phyloP scores from a whole-genome alignment of 208 protist genomes.

The Tritrichomonas foetus region DNA sequence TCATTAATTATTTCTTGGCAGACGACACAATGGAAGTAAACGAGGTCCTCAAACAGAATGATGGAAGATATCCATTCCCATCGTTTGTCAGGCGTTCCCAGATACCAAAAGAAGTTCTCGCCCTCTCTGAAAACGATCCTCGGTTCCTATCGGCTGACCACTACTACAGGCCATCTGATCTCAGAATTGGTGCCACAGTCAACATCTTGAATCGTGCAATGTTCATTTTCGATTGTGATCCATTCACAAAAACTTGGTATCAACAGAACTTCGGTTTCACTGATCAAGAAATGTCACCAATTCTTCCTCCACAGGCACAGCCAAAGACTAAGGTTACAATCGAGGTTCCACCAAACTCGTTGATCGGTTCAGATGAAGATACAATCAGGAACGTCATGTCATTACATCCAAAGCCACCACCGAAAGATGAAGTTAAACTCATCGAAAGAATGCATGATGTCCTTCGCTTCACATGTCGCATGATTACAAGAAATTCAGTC shows the following conservation, averaged over 20 bases:
- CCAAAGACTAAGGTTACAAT: background rate
- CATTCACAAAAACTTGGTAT: slow-evolving; percentile 40
- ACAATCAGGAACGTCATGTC: background rate
- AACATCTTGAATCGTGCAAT: slow-evolving; percentile 41
- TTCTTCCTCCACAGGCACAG: background rate
- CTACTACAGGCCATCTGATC: slow-evolving; percentile 48
- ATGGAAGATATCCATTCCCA: slow-evolving; percentile 79
- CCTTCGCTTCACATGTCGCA: slow-evolving; percentile 41
- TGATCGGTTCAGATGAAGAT: slow-evolving; percentile 44
- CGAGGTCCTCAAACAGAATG: slow-evolving; percentile 72
- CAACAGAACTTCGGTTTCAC: background rate
- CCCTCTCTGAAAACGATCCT: slow-evolving; percentile 45
- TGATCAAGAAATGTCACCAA: background rate
- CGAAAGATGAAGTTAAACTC: slow-evolving; percentile 46
- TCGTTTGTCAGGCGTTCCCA: slow-evolving; percentile 73
- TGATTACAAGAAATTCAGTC: slow-evolving; percentile 40
- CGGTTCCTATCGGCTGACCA: slow-evolving; percentile 39
- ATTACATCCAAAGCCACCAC: slow-evolving; percentile 41
- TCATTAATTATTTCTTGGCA: slow-evolving; percentile 83
- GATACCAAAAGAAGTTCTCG: slow-evolving; percentile 69
- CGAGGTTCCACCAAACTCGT: slow-evolving; percentile 35
- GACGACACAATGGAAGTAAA: slow-evolving; percentile 83
- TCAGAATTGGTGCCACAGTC: slow-evolving; percentile 42
- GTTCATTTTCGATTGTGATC: slow-evolving; percentile 41
- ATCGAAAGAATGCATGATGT: background rate